Evolutionary conservation across 176 grass and related monocot genomes (phyloP).

Genomic region (Elaeis guineensis): DNA sequence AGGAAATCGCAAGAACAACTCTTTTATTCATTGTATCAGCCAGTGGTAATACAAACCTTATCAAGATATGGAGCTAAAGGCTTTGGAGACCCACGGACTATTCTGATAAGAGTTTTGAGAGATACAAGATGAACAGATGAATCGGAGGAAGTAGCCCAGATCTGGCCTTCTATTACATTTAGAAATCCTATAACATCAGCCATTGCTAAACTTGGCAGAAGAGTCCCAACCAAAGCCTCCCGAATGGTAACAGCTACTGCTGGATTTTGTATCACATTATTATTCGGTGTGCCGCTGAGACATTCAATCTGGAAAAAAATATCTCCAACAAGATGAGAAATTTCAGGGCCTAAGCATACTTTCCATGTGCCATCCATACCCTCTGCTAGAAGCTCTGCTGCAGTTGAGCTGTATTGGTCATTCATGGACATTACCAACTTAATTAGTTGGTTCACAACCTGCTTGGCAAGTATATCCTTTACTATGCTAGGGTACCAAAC

Average conservation of each 20-base stretch:
- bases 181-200: conserved; percentile 79
- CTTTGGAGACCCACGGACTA: conserved; percentile 70
- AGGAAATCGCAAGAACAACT: not conserved
- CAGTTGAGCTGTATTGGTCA: conserved; percentile 79
- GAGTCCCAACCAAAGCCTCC: conserved; percentile 61
- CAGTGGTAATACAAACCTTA: conserved; percentile 48
- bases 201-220: conserved; percentile 89
- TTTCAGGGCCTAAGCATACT: conserved; percentile 58
- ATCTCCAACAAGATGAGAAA: conserved; percentile 72
- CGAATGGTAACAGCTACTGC: conserved; percentile 53
- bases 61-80: conserved; percentile 64
- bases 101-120: conserved; percentile 72
- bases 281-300: conserved; percentile 49
- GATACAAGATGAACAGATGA: conserved; percentile 82
- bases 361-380: conserved; percentile 96
- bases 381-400: conserved; percentile 89
- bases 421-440: conserved; percentile 96
- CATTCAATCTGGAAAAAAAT: conserved; percentile 95
- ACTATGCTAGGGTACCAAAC: conserved; percentile 98
- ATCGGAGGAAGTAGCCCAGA: conserved; percentile 87
- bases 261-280: conserved; percentile 42
- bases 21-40: not conserved
- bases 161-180: conserved; percentile 81
- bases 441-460: conserved; percentile 77
- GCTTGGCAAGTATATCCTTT: conserved; percentile 54